phyloP scores from a whole-genome alignment of 441 rosid genomes.

The Viola pubescens region DNA sequence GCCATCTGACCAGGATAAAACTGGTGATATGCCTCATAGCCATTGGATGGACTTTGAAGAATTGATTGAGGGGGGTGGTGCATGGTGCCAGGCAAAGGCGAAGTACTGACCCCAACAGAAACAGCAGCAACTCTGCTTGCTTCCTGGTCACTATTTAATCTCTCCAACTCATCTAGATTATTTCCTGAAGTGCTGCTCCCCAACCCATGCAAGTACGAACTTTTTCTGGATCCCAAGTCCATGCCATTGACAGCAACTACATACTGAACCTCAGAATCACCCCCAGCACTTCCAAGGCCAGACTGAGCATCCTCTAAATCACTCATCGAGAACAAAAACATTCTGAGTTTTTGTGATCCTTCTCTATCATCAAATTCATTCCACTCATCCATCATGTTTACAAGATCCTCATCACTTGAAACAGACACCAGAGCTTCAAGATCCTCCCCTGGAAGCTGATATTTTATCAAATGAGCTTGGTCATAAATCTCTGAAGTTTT shows the following conservation, averaged over 20 bases:
- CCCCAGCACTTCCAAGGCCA: slow-evolving; percentile 42
- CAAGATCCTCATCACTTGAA: slow-evolving; percentile 80
- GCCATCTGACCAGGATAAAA: slow-evolving; percentile 36
- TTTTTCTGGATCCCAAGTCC: slow-evolving; percentile 47
- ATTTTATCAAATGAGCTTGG: slow-evolving; percentile 53
- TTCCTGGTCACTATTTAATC: slow-evolving; percentile 32
- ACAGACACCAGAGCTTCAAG: slow-evolving; percentile 85
- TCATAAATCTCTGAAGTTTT: slow-evolving; percentile 52
- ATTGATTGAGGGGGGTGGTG: slow-evolving; percentile 38
- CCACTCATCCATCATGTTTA: slow-evolving; percentile 91
- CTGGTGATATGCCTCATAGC: slow-evolving; percentile 40
- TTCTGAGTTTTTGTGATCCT: slow-evolving; percentile 58
- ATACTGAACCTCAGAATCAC: slow-evolving; percentile 72
- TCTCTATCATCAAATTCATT: slow-evolving; percentile 47
- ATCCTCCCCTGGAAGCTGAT: slow-evolving; percentile 95
- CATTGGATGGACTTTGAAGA: slow-evolving; percentile 31
- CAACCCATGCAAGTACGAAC: slow-evolving; percentile 34
- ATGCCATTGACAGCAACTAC: slow-evolving; percentile 86
- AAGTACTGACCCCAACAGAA: slow-evolving; percentile 34
- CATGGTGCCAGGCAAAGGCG: slow-evolving; percentile 29
- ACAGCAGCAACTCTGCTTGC: slow-evolving; percentile 33
- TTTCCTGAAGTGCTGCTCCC: slow-evolving; percentile 40
- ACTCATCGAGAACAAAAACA: slow-evolving; percentile 64
- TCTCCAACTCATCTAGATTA: slow-evolving; percentile 49
- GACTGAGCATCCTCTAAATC: slow-evolving; percentile 68